Percentiles rank a stretch among this genome's conserved stretches.
phyloP scores from a whole-genome alignment of 345 rosid genomes.

The Pistacia vera region DNA sequence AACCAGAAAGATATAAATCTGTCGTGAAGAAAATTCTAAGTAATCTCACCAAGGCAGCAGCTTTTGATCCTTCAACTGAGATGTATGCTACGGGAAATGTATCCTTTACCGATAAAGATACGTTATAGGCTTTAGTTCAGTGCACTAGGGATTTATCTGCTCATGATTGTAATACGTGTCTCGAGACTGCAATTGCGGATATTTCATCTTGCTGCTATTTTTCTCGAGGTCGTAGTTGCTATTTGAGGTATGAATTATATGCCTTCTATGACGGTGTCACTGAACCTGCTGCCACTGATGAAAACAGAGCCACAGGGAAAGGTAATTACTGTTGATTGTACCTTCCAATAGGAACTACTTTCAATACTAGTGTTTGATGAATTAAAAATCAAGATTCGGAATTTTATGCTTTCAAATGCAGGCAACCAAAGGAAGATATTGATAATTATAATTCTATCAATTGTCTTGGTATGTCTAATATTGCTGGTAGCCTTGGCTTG shows the following conservation, averaged over 20 bases:
- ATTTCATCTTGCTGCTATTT: conserved; percentile 21
- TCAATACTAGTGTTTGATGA: neutral
- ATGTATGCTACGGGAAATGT: conserved; percentile 18
- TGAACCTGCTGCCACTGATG: conserved; percentile 6
- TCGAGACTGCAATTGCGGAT: conserved; percentile 29
- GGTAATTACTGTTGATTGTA: conserved; percentile 17
- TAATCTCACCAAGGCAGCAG: conserved; percentile 23
- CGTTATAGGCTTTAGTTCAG: conserved; percentile 34
- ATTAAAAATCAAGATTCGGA: neutral
- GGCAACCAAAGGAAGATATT: conserved; percentile 15
- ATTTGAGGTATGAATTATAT: conserved; percentile 46
- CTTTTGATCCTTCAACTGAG: conserved; percentile 12
- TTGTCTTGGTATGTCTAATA: conserved; percentile 12
- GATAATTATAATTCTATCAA: conserved; percentile 22
- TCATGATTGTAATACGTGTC: conserved; percentile 34
- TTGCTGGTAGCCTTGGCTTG: neutral
- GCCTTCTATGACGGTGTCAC: conserved; percentile 31
- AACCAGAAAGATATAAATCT: conserved; percentile 24
- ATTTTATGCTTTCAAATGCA: conserved; percentile 7
- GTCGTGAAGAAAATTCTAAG: conserved; percentile 29
- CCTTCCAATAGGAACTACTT: neutral
- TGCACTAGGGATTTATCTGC: conserved; percentile 37
- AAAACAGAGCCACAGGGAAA: conserved; percentile 14
- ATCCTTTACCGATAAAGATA: conserved; percentile 5
- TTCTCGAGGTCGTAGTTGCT: conserved; percentile 45